phyloP scores from a whole-genome alignment of 306 rosid species.

The Prunus dulcis region DNA sequence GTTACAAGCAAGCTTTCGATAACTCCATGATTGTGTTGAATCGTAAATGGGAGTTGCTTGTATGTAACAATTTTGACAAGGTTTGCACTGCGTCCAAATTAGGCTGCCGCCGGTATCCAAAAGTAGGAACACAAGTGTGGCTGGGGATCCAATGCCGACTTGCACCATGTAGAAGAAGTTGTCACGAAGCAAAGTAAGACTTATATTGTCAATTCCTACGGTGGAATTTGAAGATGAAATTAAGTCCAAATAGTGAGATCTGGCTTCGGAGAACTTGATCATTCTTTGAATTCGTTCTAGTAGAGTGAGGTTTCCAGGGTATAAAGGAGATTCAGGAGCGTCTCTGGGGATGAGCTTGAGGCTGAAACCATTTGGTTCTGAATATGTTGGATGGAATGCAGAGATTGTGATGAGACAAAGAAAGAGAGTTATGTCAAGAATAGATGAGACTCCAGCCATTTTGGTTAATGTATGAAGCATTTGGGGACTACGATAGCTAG shows the following conservation, averaged over 20 bases:
- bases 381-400: background rate
- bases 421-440: background rate
- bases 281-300: slow-evolving; percentile 12
- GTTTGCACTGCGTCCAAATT: slow-evolving; percentile 26
- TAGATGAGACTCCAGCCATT: background rate
- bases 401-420: background rate
- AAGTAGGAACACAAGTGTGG: background rate
- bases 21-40: background rate
- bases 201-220: background rate
- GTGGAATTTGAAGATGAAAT: slow-evolving; percentile 1
- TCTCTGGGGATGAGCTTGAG: slow-evolving; percentile 20
- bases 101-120: slow-evolving; percentile 20
- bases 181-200: background rate
- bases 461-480: background rate
- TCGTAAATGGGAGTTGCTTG: background rate
- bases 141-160: background rate
- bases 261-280: background rate
- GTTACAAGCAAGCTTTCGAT: slow-evolving; percentile 4
- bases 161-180: background rate
- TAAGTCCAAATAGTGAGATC: background rate
- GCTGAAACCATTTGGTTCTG: slow-evolving; percentile 12
- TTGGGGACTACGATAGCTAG: background rate
- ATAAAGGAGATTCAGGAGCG: slow-evolving; percentile 16
- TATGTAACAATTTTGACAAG: slow-evolving; percentile 8
- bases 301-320: slow-evolving; percentile 21